These are phyloP conservation scores for Aspergillaceae sp. DNA, from an alignment of 2,329 filamentous ascomycete genomes.

Conservation along the genomic window DNA sequence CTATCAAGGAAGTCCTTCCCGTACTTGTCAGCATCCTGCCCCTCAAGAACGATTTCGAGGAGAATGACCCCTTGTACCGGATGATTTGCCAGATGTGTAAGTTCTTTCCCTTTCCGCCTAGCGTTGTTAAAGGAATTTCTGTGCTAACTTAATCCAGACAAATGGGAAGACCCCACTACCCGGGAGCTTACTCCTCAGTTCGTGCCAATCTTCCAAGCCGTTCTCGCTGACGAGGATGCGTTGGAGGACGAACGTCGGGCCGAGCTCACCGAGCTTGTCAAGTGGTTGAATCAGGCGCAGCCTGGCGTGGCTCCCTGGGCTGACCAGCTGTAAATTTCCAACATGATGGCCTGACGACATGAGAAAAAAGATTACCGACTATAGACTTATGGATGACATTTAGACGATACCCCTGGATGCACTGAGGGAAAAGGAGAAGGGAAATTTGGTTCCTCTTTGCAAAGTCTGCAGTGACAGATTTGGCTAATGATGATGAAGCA, in stretches of 20 bases:
- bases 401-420: conserved; percentile 24
- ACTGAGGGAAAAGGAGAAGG: not conserved
- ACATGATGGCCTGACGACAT: conserved; percentile 12
- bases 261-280: conserved; percentile 41
- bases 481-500: conserved; percentile 3
- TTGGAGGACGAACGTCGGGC: conserved; percentile 41
- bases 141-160: conserved; percentile 25
- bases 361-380: conserved; percentile 19
- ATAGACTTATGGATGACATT: conserved; percentile 20
- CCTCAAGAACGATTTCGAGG: conserved; percentile 86
- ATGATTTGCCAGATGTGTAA: conserved; percentile 82
- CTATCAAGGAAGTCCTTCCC: conserved; percentile 72
- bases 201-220: conserved; percentile 40
- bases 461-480: conserved; percentile 3
- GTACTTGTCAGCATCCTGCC: conserved; percentile 70
- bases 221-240: conserved; percentile 38
- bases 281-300: conserved; percentile 41
- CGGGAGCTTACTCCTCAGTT: conserved; percentile 39
- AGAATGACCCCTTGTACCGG: conserved; percentile 88
- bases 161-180: conserved; percentile 39
- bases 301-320: conserved; percentile 31
- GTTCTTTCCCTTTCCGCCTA: conserved; percentile 23
- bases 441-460: conserved; percentile 3
- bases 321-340: conserved; percentile 24
- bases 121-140: not conserved